Base-by-base conservation (phyloP, 768 basidiomycete species). In the Macrolepiota albuminosa region DNA sequence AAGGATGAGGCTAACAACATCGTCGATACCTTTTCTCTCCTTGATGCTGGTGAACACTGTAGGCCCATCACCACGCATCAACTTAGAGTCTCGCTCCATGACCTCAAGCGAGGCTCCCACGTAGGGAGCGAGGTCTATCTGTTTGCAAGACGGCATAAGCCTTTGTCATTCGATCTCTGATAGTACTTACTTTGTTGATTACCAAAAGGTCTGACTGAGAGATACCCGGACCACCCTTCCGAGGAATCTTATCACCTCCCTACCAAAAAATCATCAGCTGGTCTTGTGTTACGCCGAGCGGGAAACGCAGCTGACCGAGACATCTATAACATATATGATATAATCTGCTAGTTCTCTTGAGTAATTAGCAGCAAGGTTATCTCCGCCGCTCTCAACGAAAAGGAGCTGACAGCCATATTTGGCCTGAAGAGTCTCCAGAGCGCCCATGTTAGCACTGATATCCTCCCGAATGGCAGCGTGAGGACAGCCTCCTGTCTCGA, bases 381-480 rank as follows among this genome's bases (percentile, higher is more conserved):
- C 96, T 9, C 96, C 96, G 39, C 96, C 96, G 64, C 91, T 93
- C 73, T 98, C 96, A 6, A 98, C 95, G 60, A 98, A 87, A 49
- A 99, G 82, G 60, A 98, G 68, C 69, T 99, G 93, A 64, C 93
- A 95, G 26, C 77, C 84, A 71, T 86, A 99, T 70, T 93, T 89
- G 14, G 89, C 91, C 71, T 98, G 96, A 16, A 99, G 81, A 10
- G 90, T 91, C 71, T 99, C 96, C 51, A 99, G 80, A 5, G 96
- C 96, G 52, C 93, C 92, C 82, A 98, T 85, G 71, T 99, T 99
- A 50, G 96, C 96, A 49, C 89, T 93, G 69, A 99, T 97, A 69
- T 99, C 96, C 73, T 99, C 96, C 60, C 96, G 85, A 65, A 99
- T 99, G 6, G 96, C 96, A 1, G 96, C 96, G 71, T 99, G 96